phyloP scores from a whole-genome alignment of 2,329 filamentous ascomycete species.

The Claviceps purpurea region DNA sequence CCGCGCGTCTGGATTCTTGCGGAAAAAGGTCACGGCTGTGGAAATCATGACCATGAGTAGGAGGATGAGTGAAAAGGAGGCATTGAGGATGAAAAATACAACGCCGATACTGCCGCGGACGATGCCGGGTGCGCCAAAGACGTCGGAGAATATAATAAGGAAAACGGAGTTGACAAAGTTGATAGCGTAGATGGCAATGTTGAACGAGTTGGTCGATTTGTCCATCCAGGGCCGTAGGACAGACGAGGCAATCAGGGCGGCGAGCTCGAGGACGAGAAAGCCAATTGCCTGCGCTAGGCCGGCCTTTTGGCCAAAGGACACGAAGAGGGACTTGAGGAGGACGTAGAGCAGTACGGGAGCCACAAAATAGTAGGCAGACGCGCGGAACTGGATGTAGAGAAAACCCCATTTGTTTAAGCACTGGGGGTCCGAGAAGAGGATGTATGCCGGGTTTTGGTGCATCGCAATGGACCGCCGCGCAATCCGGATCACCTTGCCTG shows the following conservation, averaged over 20 bases:
- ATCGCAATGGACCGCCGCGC: conserved; percentile 54
- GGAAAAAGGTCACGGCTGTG: conserved; percentile 54
- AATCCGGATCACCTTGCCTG: conserved; percentile 75
- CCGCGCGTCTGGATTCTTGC: conserved; percentile 83
- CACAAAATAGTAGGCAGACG: conserved; percentile 90
- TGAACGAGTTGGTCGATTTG: conserved; percentile 92
- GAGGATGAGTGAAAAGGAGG: conserved; percentile 66
- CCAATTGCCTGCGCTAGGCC: conserved; percentile 66
- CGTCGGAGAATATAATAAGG: conserved; percentile 70
- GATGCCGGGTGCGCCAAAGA: conserved; percentile 70
- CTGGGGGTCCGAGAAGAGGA: conserved; percentile 83
- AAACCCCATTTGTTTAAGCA: conserved; percentile 96
- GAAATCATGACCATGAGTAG: conserved; percentile 61
- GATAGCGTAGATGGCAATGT: conserved; percentile 76
- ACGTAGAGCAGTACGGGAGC: conserved; percentile 65
- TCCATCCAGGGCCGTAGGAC: conserved; percentile 95
- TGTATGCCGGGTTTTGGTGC: conserved; percentile 77
- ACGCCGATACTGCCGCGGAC: conserved; percentile 82
- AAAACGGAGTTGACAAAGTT: conserved; percentile 87
- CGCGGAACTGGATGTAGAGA: conserved; percentile 90
- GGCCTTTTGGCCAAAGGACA: conserved; percentile 61
- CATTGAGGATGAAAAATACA: conserved; percentile 77
- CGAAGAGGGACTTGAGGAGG: conserved; percentile 76
- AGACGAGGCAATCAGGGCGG: conserved; percentile 59
- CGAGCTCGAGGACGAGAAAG: conserved; percentile 71